phyloP scores from a whole-genome alignment of 805 yeast species.

The Kluyveromyces wickerhamii region DNA sequence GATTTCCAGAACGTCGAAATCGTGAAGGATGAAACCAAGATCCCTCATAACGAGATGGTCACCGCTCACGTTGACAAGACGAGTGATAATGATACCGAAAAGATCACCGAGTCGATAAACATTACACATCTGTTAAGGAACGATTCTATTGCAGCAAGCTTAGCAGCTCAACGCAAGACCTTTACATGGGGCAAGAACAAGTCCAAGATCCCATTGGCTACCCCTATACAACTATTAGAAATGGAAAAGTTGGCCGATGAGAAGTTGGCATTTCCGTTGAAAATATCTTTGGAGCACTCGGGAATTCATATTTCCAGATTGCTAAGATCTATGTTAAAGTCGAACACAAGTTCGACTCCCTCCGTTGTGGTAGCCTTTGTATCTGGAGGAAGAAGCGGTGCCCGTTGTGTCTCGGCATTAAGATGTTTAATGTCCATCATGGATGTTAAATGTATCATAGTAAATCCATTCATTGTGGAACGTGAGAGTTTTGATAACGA shows the following conservation, averaged over 20 bases:
- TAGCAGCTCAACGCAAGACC: slow-evolving; percentile 9
- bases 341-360: background rate
- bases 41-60: slow-evolving; percentile 56
- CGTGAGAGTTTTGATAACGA: slow-evolving; percentile 5
- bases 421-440: slow-evolving; percentile 2
- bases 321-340: slow-evolving; percentile 1
- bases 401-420: slow-evolving; percentile 4
- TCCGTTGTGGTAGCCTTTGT: slow-evolving; percentile 3
- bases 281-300: slow-evolving; percentile 52
- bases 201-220: slow-evolving; percentile 46
- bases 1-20: slow-evolving; percentile 45
- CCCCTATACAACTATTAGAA: slow-evolving; percentile 73
- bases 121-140: slow-evolving; percentile 29
- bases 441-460: slow-evolving; percentile 3
- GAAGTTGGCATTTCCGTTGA: slow-evolving; percentile 41
- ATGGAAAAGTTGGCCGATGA: slow-evolving; percentile 55
- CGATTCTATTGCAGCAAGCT: slow-evolving; percentile 9
- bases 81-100: slow-evolving; percentile 17
- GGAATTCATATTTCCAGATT: slow-evolving; percentile 52
- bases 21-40: slow-evolving; percentile 56
- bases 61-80: slow-evolving; percentile 12
- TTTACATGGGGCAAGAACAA: slow-evolving; percentile 1
- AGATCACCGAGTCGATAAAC: slow-evolving; percentile 30
- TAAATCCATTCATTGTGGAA: slow-evolving; percentile 3
- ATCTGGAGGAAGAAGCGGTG: slow-evolving; percentile 4